Conservation (phyloP, 2,329 filamentous ascomycete species). For the Sphaerostilbella broomeana region DNA sequence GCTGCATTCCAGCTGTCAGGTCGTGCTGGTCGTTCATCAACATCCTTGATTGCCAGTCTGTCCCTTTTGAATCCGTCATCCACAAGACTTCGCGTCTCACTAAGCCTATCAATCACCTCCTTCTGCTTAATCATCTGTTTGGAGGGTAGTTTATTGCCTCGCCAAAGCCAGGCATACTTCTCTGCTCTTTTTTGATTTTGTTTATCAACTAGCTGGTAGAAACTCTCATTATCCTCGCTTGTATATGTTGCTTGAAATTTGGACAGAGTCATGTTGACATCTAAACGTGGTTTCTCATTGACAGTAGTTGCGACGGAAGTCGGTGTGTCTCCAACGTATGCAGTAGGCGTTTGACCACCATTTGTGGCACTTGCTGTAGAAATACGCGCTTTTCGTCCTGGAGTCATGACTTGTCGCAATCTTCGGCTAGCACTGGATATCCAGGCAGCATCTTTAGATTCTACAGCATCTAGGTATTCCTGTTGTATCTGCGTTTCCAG, state of each 20-base stretch:
- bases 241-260: conserved; percentile 91
- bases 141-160: conserved; percentile 77
- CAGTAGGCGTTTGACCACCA: conserved; percentile 52
- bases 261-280: conserved; percentile 73
- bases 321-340: conserved; percentile 69
- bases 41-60: conserved; percentile 58
- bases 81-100: conserved; percentile 38
- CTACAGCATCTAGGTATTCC: conserved; percentile 86
- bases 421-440: conserved; percentile 72
- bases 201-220: conserved; percentile 84
- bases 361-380: conserved; percentile 19
- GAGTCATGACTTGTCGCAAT: conserved; percentile 74
- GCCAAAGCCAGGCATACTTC: conserved; percentile 85
- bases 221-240: conserved; percentile 95
- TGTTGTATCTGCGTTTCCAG: conserved; percentile 79
- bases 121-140: conserved; percentile 69
- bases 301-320: conserved; percentile 43
- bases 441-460: conserved; percentile 79
- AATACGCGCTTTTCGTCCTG: conserved; percentile 41
- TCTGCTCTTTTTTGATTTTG: conserved; percentile 80
- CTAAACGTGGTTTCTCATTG: conserved; percentile 44
- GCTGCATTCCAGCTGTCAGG: conserved; percentile 69
- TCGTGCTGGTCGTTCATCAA: conserved; percentile 65
- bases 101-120: conserved; percentile 49
- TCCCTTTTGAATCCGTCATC: conserved; percentile 54